These are phyloP conservation scores for Acorus calamus DNA, from an alignment of 106 monocot species.

Conservation along the genomic window DNA sequence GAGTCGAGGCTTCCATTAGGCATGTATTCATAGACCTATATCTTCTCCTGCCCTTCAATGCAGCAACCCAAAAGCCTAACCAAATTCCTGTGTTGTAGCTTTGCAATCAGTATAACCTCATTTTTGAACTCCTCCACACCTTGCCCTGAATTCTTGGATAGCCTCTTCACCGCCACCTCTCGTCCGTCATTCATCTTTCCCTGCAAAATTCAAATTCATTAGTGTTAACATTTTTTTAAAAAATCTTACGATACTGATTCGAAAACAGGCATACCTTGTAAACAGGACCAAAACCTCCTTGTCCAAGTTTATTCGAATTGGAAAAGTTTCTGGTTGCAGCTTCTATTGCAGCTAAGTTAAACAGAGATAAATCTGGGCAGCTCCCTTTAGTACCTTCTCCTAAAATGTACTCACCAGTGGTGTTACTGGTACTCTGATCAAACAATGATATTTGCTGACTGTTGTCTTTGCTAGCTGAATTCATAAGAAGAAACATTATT, in stretches of 20 bases:
- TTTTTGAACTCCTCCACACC: conserved; percentile 56
- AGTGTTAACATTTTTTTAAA: no score
- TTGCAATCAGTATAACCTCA: conserved; percentile 48
- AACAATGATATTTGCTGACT: no score
- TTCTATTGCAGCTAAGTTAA: not conserved
- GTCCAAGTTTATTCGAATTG: not conserved
- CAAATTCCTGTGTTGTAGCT: conserved; percentile 50
- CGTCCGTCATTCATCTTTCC: conserved; percentile 28
- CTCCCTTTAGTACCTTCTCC: not conserved
- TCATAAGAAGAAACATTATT: no score
- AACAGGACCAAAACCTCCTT: conserved; percentile 12
- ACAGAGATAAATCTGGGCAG: not conserved
- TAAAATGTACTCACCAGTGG: no score
- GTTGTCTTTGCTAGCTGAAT: no score
- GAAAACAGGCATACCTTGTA: conserved; percentile 1
- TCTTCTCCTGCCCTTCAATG: conserved; percentile 47
- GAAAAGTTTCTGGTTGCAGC: conserved; percentile 6
- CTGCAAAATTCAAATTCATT: conserved; percentile 8
- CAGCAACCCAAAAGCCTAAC: conserved; percentile 53
- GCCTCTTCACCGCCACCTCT: conserved; percentile 47
- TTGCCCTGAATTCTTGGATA: conserved; percentile 45
- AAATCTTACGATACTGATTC: no score
- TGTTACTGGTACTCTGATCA: no score
- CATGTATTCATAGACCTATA: conserved; percentile 53
- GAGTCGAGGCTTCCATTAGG: conserved; percentile 50